These are phyloP conservation scores for Zangia roseola DNA, from an alignment of 768 basidiomycete species.

Conservation along the genomic window DNA sequence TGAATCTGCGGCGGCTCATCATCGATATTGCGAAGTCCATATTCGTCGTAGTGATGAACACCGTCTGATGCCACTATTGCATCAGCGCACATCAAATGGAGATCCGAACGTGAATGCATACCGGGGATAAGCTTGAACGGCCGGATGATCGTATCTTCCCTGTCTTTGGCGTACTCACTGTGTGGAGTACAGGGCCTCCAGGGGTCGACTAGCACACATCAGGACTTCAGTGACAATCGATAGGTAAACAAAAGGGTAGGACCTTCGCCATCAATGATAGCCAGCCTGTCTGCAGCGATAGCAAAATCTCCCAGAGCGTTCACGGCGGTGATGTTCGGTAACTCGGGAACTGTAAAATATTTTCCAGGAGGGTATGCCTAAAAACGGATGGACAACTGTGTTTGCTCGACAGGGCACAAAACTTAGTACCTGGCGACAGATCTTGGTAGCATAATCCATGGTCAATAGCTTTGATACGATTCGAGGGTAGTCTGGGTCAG, in stretches of 20 bases:
- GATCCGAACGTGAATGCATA: constrained; percentile 35
- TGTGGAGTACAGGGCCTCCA: constrained; percentile 89
- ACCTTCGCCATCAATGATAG: constrained; percentile 88
- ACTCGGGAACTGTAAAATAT: constrained; percentile 63
- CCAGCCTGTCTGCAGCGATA: constrained; percentile 76
- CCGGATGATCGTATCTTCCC: constrained; percentile 66
- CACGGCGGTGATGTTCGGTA: constrained; percentile 81
- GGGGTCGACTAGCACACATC: constrained; percentile 62
- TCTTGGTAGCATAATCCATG: constrained; percentile 66
- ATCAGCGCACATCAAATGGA: not conserved
- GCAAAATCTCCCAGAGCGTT: constrained; percentile 84
- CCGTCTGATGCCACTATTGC: constrained; percentile 42
- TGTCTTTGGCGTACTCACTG: constrained; percentile 63
- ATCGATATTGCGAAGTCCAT: constrained; percentile 58
- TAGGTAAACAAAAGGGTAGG: constrained; percentile 4
- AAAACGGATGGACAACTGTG: not conserved
- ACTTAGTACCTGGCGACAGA: constrained; percentile 62
- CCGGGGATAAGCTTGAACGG: constrained; percentile 89
- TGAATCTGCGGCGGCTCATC: constrained; percentile 77
- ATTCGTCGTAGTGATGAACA: constrained; percentile 72
- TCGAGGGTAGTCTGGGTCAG: constrained; percentile 62
- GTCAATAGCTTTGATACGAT: constrained; percentile 81
- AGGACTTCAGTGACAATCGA: not conserved
- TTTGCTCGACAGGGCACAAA: not conserved
- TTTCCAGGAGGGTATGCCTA: constrained; percentile 80